Conservation (phyloP, 2,329 filamentous ascomycete species). For the Incumbomyces delicatus region DNA sequence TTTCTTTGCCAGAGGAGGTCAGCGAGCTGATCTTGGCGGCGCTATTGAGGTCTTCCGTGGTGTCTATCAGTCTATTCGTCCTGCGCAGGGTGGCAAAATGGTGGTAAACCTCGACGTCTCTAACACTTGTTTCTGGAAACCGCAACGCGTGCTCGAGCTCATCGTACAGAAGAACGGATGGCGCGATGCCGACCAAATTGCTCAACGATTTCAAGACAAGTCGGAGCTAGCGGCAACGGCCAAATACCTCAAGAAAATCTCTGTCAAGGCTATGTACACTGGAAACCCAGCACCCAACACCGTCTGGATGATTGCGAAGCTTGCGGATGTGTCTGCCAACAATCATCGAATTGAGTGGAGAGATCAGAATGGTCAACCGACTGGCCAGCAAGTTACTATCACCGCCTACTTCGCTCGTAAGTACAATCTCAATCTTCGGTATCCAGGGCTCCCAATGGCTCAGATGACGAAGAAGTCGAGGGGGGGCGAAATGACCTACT, state of each 20-base stretch:
- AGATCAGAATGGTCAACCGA: constrained; percentile 30
- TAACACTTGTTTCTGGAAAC: constrained; percentile 79
- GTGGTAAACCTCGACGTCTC: constrained; percentile 84
- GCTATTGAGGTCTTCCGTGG: constrained; percentile 76
- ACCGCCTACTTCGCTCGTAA: constrained; percentile 45
- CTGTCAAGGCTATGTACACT: constrained; percentile 28
- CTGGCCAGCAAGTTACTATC: constrained; percentile 47
- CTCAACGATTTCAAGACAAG: constrained; percentile 15
- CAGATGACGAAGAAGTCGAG: constrained; percentile 45
- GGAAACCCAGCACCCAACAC: constrained; percentile 26
- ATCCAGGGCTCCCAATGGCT: constrained; percentile 44
- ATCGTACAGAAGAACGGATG: constrained; percentile 27
- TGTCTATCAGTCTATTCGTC: constrained; percentile 73
- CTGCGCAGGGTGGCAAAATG: constrained; percentile 56
- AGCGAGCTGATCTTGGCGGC: constrained; percentile 47
- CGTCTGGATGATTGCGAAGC: constrained; percentile 42
- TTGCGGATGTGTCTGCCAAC: constrained; percentile 35
- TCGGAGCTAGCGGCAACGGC: not conserved
- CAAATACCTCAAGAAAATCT: constrained; percentile 5
- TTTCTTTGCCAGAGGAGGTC: constrained; percentile 57
- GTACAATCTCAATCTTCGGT: constrained; percentile 41
- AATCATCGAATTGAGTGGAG: constrained; percentile 35
- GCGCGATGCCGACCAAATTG: constrained; percentile 26
- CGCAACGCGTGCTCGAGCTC: constrained; percentile 27
- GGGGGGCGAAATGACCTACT: constrained; percentile 27